Evolutionary conservation across 257 asterid species (phyloP).

Genomic region (Solanum habrochaites): DNA sequence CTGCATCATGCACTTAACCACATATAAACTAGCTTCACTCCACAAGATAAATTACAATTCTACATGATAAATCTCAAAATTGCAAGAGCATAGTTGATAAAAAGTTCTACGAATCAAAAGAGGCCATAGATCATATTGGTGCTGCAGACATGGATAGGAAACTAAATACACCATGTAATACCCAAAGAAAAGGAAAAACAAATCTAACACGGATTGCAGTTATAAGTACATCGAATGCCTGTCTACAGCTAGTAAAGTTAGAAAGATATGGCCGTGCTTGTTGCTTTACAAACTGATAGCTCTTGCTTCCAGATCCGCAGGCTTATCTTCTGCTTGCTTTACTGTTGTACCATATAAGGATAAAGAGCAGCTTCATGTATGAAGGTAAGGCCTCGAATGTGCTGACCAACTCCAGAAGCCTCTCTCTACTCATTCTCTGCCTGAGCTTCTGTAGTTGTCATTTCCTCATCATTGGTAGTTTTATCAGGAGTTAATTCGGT

Average conservation of each 20-base stretch:
- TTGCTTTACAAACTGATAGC: not conserved
- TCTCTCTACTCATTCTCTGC: slow-evolving; percentile 9
- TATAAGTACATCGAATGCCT: not conserved
- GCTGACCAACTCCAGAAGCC: not conserved
- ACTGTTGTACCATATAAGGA: not conserved
- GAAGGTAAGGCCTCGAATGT: not conserved
- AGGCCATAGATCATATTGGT: not conserved
- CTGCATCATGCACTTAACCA: not conserved
- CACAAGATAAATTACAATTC: not conserved
- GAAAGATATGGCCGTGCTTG: not conserved
- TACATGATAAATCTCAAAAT: not conserved
- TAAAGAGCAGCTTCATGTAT: not conserved
- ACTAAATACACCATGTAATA: not conserved
- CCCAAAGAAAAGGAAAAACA: not conserved
- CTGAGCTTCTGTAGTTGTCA: slow-evolving; percentile 17
- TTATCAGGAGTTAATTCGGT: slow-evolving; percentile 18
- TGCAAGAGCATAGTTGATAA: not conserved
- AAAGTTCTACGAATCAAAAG: not conserved
- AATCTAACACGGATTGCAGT: not conserved
- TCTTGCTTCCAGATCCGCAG: not conserved
- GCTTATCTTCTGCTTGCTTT: not conserved
- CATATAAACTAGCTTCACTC: not conserved
- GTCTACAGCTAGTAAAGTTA: not conserved
- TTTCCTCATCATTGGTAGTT: slow-evolving; percentile 16
- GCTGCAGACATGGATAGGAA: not conserved